Base-by-base conservation (phyloP, 176 grass and related monocot species). In the Alopecurus myosuroides region DNA sequence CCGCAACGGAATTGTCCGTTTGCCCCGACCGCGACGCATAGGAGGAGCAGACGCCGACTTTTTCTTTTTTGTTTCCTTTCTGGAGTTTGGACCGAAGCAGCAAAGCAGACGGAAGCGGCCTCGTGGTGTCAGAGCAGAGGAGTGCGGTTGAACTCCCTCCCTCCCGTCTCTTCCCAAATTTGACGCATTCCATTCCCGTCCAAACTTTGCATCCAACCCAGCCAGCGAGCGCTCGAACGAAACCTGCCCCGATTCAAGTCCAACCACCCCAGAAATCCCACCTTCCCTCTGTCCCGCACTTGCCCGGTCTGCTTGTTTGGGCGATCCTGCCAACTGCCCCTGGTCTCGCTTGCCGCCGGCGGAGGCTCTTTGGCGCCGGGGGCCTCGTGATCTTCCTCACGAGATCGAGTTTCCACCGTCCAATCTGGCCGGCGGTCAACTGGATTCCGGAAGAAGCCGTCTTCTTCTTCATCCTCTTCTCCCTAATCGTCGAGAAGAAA, bases 101-200 rank as follows among this genome's bases (percentile, higher is more conserved):
- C n/a, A 22, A 1, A 56, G 19, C 20, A 56, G 53, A 19, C 51
- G n/a, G 55, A n/a, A 5, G 55, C 55, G 10, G 23, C 55, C 52
- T 56, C 52, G 52, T 56, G 52, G 52, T 29, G 57, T 20, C 18
- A 67, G 62, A 10, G 20, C 22, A 42, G 36, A 48, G n/a, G 39
- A 28, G 7, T 1, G 58, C 34, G 48, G 73, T 82, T 48, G 86
- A 30, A 26, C 33, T 48, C 60, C 64, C 63, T 67, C 31, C 28
- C 6, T 3, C 12, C 30, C 13, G 18, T 28, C 19, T 23, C 25
- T 35, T 5, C 8, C 82, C 50, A 64, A 82, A 63, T 65, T 86
- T 73, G 88, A 78, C 88, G 64, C 63, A 5, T 82, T 78, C 84
- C 34, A 28, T 37, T 20, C 77, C 56, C 29, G 44, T 41, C 69